Base-by-base conservation (phyloP, 2,329 filamentous ascomycete genomes). In the Neonectria coccinea region DNA sequence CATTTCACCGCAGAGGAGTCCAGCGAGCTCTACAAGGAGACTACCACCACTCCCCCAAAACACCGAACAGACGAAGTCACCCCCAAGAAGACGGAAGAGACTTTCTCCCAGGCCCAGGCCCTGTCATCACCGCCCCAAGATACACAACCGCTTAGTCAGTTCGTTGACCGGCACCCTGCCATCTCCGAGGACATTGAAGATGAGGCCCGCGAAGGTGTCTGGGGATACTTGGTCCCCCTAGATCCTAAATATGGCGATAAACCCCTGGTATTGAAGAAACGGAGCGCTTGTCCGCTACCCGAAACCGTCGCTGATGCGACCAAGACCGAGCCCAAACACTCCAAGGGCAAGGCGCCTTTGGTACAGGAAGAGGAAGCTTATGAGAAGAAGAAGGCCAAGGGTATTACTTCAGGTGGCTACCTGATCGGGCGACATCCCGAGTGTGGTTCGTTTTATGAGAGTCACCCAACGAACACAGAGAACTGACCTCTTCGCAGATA, bases 401-500 rank as follows among this genome's bases (percentile, higher is more conserved):
- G 86, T 7, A 81, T 88, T 20, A 85, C 91, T 14, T 90, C 93
- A 1, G 91, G 92, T 44, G 96, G 96, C 31, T 99, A 97, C 77
- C 81, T 99, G 59, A 91, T 99, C 67, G 96, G 96, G 41, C 88
- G 96, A 69, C 96, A 99, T 81, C 91, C 92, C 2, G 96, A 99
- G 80, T 98, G 96, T 79, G 93, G 92, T 95, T 85, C 76, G 92
- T 71, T 61, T 33, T 33, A 22, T 5, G 47, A 29, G n/a, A 11
- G 31, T 41, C 31, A 52, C 31, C 11, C 1, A 22, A 12, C 18
- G 11, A 14, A 22, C n/a, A 20, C 10, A 12, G 33, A 39, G 18
- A 33, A 48, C 67, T 73, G 47, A 70, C 59, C 42, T 42, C 9
- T 4, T 7, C 31, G 5, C 48, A 81, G 91, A 97, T 82, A 88